A percentile compares a stretch with the other conserved stretches of the same genome.
These are phyloP conservation scores for Xylaria sp. DNA, from an alignment of 2,329 filamentous ascomycete species.

Conservation along the genomic window DNA sequence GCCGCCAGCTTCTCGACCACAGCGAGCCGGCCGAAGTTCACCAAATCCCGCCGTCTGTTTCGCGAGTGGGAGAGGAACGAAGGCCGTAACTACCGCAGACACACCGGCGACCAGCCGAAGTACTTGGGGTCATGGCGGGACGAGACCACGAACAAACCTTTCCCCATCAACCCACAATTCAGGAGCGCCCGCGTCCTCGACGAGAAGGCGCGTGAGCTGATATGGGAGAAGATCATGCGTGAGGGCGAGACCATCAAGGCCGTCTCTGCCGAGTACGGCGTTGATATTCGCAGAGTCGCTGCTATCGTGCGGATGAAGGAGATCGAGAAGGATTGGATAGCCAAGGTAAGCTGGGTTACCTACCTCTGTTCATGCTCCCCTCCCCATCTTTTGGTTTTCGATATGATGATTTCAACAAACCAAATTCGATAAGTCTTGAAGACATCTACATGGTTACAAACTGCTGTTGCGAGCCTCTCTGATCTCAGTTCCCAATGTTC, in stretches of 20 bases:
- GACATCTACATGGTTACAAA: slow-evolving; percentile 92
- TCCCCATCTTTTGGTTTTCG: slow-evolving; percentile 34
- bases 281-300: slow-evolving; percentile 85
- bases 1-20: slow-evolving; percentile 48
- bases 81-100: slow-evolving; percentile 33
- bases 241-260: slow-evolving; percentile 76
- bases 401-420: slow-evolving; percentile 72
- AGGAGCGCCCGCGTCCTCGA: slow-evolving; percentile 77
- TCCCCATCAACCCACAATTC: slow-evolving; percentile 79
- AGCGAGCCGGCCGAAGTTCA: slow-evolving; percentile 41
- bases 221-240: slow-evolving; percentile 76
- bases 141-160: slow-evolving; percentile 60
- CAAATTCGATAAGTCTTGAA: slow-evolving; percentile 99
- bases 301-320: slow-evolving; percentile 88
- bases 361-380: neutral
- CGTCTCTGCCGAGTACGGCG: slow-evolving; percentile 79
- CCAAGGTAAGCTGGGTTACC: slow-evolving; percentile 71
- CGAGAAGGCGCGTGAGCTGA: slow-evolving; percentile 76
- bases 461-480: slow-evolving; percentile 78
- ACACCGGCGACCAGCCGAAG: slow-evolving; percentile 24
- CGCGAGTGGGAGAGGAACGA: slow-evolving; percentile 39
- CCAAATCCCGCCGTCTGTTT: slow-evolving; percentile 42
- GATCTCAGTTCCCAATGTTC: slow-evolving; percentile 54
- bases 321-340: slow-evolving; percentile 81
- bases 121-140: slow-evolving; percentile 34